A percentile compares a stretch with the other conserved stretches of the same genome.
phyloP scores from a whole-genome alignment of 2,329 filamentous ascomycete species.

The Aspergillus ochraceus region DNA sequence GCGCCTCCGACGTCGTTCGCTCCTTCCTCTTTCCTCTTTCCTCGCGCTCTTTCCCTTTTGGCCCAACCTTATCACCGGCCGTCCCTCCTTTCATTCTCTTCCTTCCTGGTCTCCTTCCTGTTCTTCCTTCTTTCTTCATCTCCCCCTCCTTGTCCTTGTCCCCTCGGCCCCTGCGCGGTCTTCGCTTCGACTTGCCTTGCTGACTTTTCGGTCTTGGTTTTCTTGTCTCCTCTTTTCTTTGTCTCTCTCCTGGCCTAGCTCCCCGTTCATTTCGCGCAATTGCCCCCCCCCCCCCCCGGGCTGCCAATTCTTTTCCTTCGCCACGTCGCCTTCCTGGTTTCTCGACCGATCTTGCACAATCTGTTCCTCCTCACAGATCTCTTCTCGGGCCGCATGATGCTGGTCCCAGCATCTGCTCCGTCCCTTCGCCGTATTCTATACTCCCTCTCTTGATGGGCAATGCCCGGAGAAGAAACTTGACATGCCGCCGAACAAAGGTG shows the following conservation, averaged over 20 bases:
- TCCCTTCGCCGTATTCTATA: constrained; percentile 8
- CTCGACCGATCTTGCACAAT: background rate
- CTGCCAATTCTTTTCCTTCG: background rate
- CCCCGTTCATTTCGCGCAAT: no score
- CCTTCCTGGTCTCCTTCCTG: background rate
- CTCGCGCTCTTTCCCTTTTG: background rate
- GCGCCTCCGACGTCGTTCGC: background rate
- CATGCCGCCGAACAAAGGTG: constrained; percentile 27
- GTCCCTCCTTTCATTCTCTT: background rate
- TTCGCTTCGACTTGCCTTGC: no score
- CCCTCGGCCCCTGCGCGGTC: no score
- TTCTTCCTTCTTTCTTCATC: background rate
- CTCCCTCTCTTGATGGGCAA: constrained; percentile 18
- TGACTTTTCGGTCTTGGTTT: no score
- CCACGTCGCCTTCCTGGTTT: background rate
- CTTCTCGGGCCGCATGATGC: constrained; percentile 22
- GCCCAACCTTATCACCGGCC: background rate
- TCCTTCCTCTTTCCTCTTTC: background rate
- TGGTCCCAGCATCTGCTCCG: constrained; percentile 12
- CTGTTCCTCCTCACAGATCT: background rate
- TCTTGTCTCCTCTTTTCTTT: no score
- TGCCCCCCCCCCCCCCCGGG: no score
- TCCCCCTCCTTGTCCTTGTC: background rate
- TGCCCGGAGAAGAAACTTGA: constrained; percentile 3
- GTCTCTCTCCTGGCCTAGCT: no score